Conservation (phyloP, 2,329 filamentous ascomycete species). For the Aureobasidium subglaciale region DNA sequence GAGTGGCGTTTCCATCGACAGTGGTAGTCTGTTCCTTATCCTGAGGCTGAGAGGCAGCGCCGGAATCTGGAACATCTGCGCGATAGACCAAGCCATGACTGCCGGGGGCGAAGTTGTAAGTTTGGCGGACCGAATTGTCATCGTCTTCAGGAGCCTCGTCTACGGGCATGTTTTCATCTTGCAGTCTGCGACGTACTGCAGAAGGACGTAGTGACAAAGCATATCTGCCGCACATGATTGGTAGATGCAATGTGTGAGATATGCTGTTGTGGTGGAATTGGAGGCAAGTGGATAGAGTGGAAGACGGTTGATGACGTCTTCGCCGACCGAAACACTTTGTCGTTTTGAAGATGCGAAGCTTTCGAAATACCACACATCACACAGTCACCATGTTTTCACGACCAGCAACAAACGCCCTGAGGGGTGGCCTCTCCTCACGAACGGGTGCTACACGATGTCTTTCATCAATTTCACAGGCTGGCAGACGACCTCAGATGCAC, state of each 20-base stretch:
- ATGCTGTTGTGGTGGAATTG: too few species aligned
- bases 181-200: slow-evolving; percentile 65
- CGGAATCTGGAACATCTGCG: slow-evolving; percentile 59
- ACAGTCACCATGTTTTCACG: slow-evolving; percentile 31
- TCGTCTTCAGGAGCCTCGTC: slow-evolving; percentile 63
- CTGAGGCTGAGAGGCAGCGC: slow-evolving; percentile 30
- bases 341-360: neutral
- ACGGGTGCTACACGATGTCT: neutral
- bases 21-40: slow-evolving; percentile 18
- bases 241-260: neutral
- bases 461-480: neutral
- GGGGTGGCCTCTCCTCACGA: neutral
- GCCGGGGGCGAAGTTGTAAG: slow-evolving; percentile 89
- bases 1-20: slow-evolving; percentile 21
- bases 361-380: slow-evolving; percentile 16
- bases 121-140: slow-evolving; percentile 65
- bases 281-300: too few species aligned
- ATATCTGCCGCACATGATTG: slow-evolving; percentile 62
- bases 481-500: neutral
- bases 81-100: slow-evolving; percentile 81
- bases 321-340: neutral
- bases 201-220: slow-evolving; percentile 56
- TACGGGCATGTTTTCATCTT: slow-evolving; percentile 66
- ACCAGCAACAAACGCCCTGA: slow-evolving; percentile 23
- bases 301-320: slow-evolving; percentile 4